These are phyloP conservation scores for Talaromyces wortmannii DNA, from an alignment of 495 filamentous ascomycete genomes.

Conservation along the genomic window DNA sequence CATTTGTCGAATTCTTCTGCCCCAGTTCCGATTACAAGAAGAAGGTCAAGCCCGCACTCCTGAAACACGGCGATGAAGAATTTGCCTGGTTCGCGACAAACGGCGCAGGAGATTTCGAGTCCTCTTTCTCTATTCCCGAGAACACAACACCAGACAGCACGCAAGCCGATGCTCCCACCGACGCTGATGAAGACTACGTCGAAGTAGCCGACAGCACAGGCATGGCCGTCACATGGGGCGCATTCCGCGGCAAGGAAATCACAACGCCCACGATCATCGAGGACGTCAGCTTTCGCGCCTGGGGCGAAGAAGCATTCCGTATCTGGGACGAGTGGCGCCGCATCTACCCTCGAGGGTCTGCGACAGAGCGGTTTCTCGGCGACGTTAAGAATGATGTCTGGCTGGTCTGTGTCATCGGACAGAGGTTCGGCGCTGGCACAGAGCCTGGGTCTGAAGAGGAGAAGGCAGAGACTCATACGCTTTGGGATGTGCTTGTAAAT, in stretches of 20 bases:
- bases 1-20: conserved; percentile 94
- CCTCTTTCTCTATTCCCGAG: conserved; percentile 36
- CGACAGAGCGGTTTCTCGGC: conserved; percentile 64
- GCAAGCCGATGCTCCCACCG: conserved; percentile 12
- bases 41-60: conserved; percentile 54
- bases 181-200: conserved; percentile 27
- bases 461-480: conserved; percentile 33
- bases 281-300: conserved; percentile 88
- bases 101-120: conserved; percentile 59
- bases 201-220: conserved; percentile 46
- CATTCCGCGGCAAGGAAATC: conserved; percentile 94
- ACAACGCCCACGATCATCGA: conserved; percentile 97
- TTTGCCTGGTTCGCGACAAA: conserved; percentile 86
- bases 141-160: conserved; percentile 4
- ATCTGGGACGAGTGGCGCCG: conserved; percentile 93
- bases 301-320: conserved; percentile 91
- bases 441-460: conserved; percentile 34
- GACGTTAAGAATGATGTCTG: conserved; percentile 61
- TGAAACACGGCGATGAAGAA: conserved; percentile 47
- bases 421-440: conserved; percentile 56
- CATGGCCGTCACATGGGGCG: conserved; percentile 96
- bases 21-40: conserved; percentile 59
- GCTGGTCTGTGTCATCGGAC: conserved; percentile 88
- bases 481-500: conserved; percentile 34
- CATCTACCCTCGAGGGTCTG: conserved; percentile 63